Base-by-base conservation (phyloP, 495 filamentous ascomycete species). In the Filosporella fistucella region DNA sequence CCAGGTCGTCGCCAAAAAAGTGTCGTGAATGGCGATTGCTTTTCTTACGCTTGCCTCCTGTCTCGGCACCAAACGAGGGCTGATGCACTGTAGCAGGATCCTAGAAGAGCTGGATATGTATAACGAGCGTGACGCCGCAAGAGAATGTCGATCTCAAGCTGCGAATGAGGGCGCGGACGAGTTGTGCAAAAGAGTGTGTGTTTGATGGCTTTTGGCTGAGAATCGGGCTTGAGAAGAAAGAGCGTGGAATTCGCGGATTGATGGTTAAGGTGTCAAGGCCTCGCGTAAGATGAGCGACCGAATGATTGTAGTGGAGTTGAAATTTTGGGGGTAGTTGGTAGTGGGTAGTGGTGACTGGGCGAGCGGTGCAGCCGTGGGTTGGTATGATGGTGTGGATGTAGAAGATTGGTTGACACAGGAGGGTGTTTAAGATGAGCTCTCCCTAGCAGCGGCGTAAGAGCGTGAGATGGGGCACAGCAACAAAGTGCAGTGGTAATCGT, bases 51-150 rank as follows among this genome's bases (percentile, higher is more conserved):
- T 41, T 42, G 45, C 36, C 49, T 47, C 43, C 25, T 40, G 23
- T 42, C 42, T 43, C 33, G 42, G 51, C 47, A 49, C 44, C 43
- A 51, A 58, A 50, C 46, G 51, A 42, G 42, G 44, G 56, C 39
- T 41, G 48, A 45, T 45, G 46, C 47, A 42, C 48, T 25, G 26
- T 49, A 12, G 37, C 23, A 24, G 37, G 28, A 39, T n/a, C 14
- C 28, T 21, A 11, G 42, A 42, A 45, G 7, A 24, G 39, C 41
- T 54, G 44, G 38, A 44, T 45, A n/a, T n/a, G n/a, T n/a, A n/a
- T 52, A 59, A 59, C 56, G 56, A 59, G 56, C 51, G 56, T 55
- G 49, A 52, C 56, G 52, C 51, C 43, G 42, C 42, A n/a, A 52
- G 51, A 52, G 51, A 41, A 41, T 30, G 55, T 29, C 50, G 54